phyloP scores from a whole-genome alignment of 495 filamentous ascomycete genomes.

The Margaritispora aquatica region DNA sequence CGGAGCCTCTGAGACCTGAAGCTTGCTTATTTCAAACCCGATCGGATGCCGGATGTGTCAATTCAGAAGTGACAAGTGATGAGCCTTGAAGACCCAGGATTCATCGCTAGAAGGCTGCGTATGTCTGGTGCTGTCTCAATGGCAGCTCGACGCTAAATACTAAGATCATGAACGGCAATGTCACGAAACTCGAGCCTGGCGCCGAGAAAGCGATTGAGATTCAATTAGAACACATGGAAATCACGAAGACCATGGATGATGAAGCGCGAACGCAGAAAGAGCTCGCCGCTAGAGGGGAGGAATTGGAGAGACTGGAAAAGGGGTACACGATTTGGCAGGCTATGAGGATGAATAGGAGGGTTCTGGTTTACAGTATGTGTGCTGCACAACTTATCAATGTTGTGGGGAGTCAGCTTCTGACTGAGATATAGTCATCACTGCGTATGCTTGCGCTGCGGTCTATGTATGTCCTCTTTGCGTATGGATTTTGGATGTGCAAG shows the following conservation, averaged over 20 bases:
- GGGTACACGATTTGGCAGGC: conserved; percentile 7
- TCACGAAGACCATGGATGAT: neutral
- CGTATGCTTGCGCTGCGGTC: conserved; percentile 14
- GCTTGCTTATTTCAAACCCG: neutral
- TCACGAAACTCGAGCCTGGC: neutral
- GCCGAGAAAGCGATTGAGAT: neutral
- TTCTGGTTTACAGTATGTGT: conserved; percentile 8
- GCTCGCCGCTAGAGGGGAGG: conserved; percentile 8
- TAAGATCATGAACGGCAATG: neutral
- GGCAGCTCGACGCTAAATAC: neutral
- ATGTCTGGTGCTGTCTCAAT: no score
- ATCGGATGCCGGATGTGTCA: neutral
- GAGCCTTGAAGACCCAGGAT: no score
- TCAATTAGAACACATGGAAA: neutral
- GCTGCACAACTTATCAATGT: no score
- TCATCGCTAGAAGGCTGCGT: neutral
- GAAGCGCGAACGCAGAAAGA: neutral
- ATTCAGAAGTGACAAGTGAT: neutral
- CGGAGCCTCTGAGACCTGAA: neutral
- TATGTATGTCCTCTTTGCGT: conserved; percentile 3
- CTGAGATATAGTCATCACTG: neutral
- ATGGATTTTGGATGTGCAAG: neutral
- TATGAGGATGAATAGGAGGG: neutral
- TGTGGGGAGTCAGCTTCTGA: neutral
- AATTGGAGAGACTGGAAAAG: conserved; percentile 8